Conservation (phyloP, 1,284 basidiomycete species). For the Sparassis latifolia region DNA sequence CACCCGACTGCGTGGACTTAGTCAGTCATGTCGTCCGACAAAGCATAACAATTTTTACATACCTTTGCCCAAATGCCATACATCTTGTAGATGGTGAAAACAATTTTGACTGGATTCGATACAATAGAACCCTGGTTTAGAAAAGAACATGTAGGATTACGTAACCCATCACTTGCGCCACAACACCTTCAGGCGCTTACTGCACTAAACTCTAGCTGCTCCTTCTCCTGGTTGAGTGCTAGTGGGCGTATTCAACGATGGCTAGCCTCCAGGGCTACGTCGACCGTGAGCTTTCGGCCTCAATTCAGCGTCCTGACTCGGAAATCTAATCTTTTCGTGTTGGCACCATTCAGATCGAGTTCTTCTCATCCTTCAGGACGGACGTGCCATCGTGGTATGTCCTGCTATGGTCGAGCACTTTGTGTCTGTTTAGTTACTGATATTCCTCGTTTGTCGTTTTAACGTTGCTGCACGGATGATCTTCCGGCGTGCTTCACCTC, state of each 20-base stretch:
- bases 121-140: too few relatives aligned
- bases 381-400: conserved; percentile 78
- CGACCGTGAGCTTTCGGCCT: conserved; percentile 49
- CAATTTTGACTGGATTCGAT: too few relatives aligned
- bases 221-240: background rate
- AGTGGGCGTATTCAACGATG: conserved; percentile 36
- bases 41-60: too few relatives aligned
- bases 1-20: too few relatives aligned
- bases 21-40: too few relatives aligned
- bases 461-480: background rate
- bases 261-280: conserved; percentile 83
- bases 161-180: too few relatives aligned
- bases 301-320: background rate
- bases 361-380: conserved; percentile 86
- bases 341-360: conserved; percentile 56
- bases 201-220: too few relatives aligned
- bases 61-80: too few relatives aligned
- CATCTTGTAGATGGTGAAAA: too few relatives aligned
- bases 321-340: background rate
- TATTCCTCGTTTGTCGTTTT: background rate
- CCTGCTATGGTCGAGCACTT: background rate
- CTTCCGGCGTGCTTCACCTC: background rate
- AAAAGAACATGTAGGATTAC: too few relatives aligned
- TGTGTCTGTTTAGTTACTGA: background rate
- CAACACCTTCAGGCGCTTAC: too few relatives aligned